Percentiles rank a stretch among this genome's conserved stretches.
These are phyloP conservation scores for Aureobasidium sp. DNA, from an alignment of 2,329 filamentous ascomycete species.

Conservation along the genomic window DNA sequence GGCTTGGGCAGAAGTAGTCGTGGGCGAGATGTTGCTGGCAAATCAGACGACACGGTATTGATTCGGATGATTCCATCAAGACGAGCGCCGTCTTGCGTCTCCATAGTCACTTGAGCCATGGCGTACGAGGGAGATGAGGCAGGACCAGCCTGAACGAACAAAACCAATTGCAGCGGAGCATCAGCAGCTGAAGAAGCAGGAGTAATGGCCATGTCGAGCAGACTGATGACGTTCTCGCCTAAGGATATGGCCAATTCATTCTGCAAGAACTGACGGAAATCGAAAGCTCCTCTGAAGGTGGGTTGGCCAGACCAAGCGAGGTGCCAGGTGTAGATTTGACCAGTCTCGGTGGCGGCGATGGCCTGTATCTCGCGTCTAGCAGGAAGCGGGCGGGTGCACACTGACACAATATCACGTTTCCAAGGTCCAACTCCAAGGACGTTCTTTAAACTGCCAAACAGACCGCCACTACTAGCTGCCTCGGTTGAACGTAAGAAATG, in stretches of 20 bases:
- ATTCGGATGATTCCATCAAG: constrained; percentile 64
- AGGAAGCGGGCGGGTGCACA: constrained; percentile 64
- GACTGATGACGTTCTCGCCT: constrained; percentile 55
- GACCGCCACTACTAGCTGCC: constrained; percentile 51
- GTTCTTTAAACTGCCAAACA: constrained; percentile 75
- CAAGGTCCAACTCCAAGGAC: constrained; percentile 63
- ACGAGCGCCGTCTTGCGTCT: constrained; percentile 40
- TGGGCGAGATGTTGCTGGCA: constrained; percentile 46
- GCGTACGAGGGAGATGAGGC: constrained; percentile 53
- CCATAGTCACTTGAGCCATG: constrained; percentile 64
- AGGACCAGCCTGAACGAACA: constrained; percentile 26
- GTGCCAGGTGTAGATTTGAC: constrained; percentile 77
- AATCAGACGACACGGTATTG: constrained; percentile 27
- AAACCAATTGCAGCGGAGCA: constrained; percentile 24
- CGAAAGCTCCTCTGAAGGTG: constrained; percentile 63
- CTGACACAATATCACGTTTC: constrained; percentile 72
- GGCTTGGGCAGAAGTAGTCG: constrained; percentile 72
- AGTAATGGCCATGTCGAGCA: constrained; percentile 73
- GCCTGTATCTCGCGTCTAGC: constrained; percentile 79
- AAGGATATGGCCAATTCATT: constrained; percentile 45
- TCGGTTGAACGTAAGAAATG: constrained; percentile 65
- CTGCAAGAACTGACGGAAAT: constrained; percentile 60
- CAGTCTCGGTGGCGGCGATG: constrained; percentile 69
- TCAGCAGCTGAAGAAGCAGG: constrained; percentile 23
- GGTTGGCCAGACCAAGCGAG: constrained; percentile 82